Percentiles rank a stretch among this genome's conserved stretches.
These are phyloP conservation scores for Bryum argenteum DNA, from an alignment of 225 moss, liverwort and hornwort genomes.

Conservation along the genomic window DNA sequence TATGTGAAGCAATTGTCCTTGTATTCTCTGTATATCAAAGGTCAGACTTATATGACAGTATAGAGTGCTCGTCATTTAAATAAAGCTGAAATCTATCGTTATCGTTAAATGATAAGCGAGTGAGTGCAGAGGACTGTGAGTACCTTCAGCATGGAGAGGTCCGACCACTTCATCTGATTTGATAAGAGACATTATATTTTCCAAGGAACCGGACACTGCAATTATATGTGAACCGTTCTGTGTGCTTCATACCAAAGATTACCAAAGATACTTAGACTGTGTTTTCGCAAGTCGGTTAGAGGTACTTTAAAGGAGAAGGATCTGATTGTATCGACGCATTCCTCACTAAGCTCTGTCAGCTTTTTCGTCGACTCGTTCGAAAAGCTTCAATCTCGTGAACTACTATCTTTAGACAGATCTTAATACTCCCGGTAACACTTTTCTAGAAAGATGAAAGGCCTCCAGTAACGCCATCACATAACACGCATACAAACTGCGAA, in stretches of 20 bases:
- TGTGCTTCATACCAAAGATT: slow-evolving; percentile 42
- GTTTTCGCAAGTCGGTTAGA: not conserved
- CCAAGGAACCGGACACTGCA: slow-evolving; percentile 47
- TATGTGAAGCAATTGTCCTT: slow-evolving; percentile 9
- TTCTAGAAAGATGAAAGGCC: slow-evolving; percentile 67
- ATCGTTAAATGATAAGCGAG: not conserved
- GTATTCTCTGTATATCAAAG: not conserved
- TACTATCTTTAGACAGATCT: too few relatives aligned
- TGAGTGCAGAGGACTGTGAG: slow-evolving; percentile 10
- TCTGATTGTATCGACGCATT: slow-evolving; percentile 48
- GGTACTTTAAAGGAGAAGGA: slow-evolving; percentile 71
- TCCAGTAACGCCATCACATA: slow-evolving; percentile 64
- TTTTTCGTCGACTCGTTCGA: slow-evolving; percentile 36
- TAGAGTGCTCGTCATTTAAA: slow-evolving; percentile 4
- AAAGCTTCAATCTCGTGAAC: slow-evolving; percentile 37
- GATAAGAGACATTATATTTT: slow-evolving; percentile 46
- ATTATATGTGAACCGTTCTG: slow-evolving; percentile 44
- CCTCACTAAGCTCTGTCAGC: slow-evolving; percentile 28
- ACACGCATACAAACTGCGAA: slow-evolving; percentile 47
- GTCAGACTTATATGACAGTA: slow-evolving; percentile 13
- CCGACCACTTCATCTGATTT: slow-evolving; percentile 38
- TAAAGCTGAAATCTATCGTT: not conserved
- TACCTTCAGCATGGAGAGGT: slow-evolving; percentile 29
- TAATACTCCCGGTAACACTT: slow-evolving; percentile 65
- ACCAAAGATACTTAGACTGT: too few relatives aligned